Percentiles rank a stretch among this genome's conserved stretches.
These are phyloP conservation scores for Suhomyces coccinellae DNA, from an alignment of 1,139 yeast species.

Conservation along the genomic window DNA sequence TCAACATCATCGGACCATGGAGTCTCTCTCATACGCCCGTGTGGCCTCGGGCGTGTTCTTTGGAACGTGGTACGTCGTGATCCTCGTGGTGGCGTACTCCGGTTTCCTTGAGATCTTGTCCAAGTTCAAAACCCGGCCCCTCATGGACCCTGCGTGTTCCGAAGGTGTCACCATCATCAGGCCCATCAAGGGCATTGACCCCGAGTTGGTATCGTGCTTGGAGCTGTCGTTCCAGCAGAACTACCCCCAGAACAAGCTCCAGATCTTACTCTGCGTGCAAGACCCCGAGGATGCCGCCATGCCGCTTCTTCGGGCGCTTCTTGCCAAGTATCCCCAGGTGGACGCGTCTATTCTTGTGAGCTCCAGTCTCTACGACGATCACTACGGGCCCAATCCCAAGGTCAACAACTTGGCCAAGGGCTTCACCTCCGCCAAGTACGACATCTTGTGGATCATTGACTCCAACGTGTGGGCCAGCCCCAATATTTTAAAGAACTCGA, in stretches of 20 bases:
- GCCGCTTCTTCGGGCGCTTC: slow-evolving; percentile 52
- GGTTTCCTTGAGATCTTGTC: slow-evolving; percentile 50
- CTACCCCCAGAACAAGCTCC: slow-evolving; percentile 60
- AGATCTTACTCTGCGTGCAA: slow-evolving; percentile 76
- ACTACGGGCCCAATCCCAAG: slow-evolving; percentile 86
- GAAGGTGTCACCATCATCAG: slow-evolving; percentile 80
- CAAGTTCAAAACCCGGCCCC: slow-evolving; percentile 35
- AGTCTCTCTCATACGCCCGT: slow-evolving; percentile 10
- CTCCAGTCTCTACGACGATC: slow-evolving; percentile 30
- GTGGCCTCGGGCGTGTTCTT: slow-evolving; percentile 18
- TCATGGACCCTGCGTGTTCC: slow-evolving; percentile 51
- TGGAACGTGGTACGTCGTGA: slow-evolving; percentile 47
- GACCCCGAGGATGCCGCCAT: slow-evolving; percentile 64
- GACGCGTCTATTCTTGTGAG: slow-evolving; percentile 62
- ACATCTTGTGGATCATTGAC: slow-evolving; percentile 85
- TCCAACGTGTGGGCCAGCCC: slow-evolving; percentile 81
- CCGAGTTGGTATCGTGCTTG: slow-evolving; percentile 69
- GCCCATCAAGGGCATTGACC: slow-evolving; percentile 83
- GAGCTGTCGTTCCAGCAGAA: slow-evolving; percentile 68
- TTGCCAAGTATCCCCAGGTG: slow-evolving; percentile 54
- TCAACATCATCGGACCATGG: slow-evolving; percentile 2
- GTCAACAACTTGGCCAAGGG: slow-evolving; percentile 85
- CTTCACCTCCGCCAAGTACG: slow-evolving; percentile 63
- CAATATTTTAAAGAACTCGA: slow-evolving; percentile 66
- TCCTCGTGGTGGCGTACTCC: slow-evolving; percentile 41